Evolutionary conservation across 805 yeast genomes (phyloP).

Genomic region (Schwanniomyces occidentalis): DNA sequence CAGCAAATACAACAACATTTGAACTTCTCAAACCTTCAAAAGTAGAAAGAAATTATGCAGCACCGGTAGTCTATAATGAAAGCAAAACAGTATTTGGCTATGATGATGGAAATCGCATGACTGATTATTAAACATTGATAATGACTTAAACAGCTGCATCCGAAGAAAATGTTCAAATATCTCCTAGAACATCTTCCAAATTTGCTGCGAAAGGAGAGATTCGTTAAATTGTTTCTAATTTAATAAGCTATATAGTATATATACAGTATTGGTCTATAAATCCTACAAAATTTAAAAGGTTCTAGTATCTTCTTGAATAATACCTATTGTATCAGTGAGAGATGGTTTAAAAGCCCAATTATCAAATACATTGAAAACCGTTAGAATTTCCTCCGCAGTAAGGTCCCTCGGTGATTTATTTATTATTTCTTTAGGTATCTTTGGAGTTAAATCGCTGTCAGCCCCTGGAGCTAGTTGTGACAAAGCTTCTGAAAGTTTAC

Average conservation of each 20-base stretch:
- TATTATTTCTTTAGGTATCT: conserved; percentile 33
- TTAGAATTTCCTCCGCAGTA: conserved; percentile 53
- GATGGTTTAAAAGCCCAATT: conserved; percentile 87
- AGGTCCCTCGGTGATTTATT: conserved; percentile 50
- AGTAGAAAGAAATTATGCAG: no score
- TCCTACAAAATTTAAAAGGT: conserved; percentile 8
- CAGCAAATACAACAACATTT: no score
- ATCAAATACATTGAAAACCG: conserved; percentile 52
- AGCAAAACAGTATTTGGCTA: no score
- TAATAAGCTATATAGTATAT: neutral
- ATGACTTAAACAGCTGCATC: no score
- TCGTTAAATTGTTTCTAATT: neutral
- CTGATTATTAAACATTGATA: no score
- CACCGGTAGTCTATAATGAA: no score
- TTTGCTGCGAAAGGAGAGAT: neutral
- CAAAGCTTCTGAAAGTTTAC: conserved; percentile 48
- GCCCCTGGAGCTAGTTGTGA: conserved; percentile 82
- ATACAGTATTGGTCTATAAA: neutral
- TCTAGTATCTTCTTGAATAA: conserved; percentile 14
- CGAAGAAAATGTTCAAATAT: no score
- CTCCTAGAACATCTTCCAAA: no score
- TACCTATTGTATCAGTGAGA: conserved; percentile 16
- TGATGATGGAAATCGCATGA: no score
- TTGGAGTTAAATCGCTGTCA: conserved; percentile 44
- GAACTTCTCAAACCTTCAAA: no score